Percentiles rank a stretch among this genome's conserved stretches.
These are phyloP conservation scores for Rhododendron kiyosumense DNA, from an alignment of 148 eudicot genomes.

Conservation along the genomic window DNA sequence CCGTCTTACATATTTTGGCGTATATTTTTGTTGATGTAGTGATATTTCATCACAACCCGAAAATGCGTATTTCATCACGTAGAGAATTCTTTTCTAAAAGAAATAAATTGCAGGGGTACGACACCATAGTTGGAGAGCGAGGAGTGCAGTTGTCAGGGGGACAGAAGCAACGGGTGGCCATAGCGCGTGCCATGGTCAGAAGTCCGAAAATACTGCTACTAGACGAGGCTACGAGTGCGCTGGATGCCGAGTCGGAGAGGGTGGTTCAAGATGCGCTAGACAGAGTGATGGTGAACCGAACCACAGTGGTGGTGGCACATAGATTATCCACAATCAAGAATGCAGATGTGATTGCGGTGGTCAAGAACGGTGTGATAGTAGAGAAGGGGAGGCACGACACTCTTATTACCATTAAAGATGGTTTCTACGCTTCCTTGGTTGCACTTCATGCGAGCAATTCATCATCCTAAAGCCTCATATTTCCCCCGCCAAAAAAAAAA, in stretches of 20 bases:
- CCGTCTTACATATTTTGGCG: background rate
- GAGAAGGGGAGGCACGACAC: background rate
- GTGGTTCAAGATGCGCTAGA: constrained; percentile 71
- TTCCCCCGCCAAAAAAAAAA: too few species aligned
- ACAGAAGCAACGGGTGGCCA: constrained; percentile 63
- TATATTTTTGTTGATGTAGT: background rate
- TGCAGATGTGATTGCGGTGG: constrained; percentile 39
- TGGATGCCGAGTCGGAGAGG: constrained; percentile 62
- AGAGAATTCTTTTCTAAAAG: background rate
- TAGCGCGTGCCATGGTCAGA: background rate
- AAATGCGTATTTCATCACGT: background rate
- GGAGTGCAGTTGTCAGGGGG: constrained; percentile 55
- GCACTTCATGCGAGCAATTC: background rate
- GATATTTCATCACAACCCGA: background rate
- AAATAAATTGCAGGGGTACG: constrained; percentile 50
- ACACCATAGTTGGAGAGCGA: constrained; percentile 71
- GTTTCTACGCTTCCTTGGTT: constrained; percentile 55
- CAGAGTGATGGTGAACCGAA: constrained; percentile 23
- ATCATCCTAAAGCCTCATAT: background rate
- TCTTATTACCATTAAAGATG: constrained; percentile 46
- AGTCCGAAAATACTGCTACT: background rate
- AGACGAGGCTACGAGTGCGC: background rate
- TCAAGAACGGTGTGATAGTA: background rate
- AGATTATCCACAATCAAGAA: constrained; percentile 62
- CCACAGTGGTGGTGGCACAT: constrained; percentile 49